Percentiles rank a stretch among this genome's conserved stretches.
phyloP scores from a whole-genome alignment of 2,329 filamentous ascomycete genomes.

The Ramularia collo-cygni region DNA sequence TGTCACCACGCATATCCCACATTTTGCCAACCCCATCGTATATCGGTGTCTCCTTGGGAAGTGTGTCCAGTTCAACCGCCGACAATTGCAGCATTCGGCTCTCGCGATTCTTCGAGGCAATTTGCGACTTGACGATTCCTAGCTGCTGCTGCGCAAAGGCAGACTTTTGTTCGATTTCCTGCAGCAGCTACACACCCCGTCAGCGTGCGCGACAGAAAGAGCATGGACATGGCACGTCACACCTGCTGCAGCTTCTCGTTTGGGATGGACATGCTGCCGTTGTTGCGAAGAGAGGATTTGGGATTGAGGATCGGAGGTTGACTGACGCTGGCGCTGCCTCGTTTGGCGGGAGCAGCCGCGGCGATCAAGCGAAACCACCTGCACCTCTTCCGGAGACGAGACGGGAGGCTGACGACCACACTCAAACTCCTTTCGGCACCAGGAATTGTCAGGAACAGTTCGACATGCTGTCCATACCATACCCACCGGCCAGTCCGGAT shows the following conservation, averaged over 20 bases:
- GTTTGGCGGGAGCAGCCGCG: no score
- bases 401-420: no score
- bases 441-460: no score
- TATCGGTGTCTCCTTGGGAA: constrained; percentile 69
- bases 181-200: constrained; percentile 59
- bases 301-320: background rate
- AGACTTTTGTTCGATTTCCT: constrained; percentile 90
- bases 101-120: constrained; percentile 78
- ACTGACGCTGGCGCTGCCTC: no score
- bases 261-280: constrained; percentile 69
- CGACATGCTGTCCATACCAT: constrained; percentile 18
- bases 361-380: no score
- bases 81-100: constrained; percentile 84
- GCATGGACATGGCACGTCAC: no score
- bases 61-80: constrained; percentile 67
- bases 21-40: constrained; percentile 98
- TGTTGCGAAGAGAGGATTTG: background rate
- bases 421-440: no score
- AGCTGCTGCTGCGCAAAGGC: constrained; percentile 88
- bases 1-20: constrained; percentile 42
- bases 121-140: constrained; percentile 73
- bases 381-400: no score
- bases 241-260: constrained; percentile 95
- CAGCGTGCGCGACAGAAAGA: constrained; percentile 5
- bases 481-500: constrained; percentile 25